A percentile compares a stretch with the other conserved stretches of the same genome.
Evolutionary conservation across 345 rosid genomes (phyloP).

Genomic region (Raphanus sativus): DNA sequence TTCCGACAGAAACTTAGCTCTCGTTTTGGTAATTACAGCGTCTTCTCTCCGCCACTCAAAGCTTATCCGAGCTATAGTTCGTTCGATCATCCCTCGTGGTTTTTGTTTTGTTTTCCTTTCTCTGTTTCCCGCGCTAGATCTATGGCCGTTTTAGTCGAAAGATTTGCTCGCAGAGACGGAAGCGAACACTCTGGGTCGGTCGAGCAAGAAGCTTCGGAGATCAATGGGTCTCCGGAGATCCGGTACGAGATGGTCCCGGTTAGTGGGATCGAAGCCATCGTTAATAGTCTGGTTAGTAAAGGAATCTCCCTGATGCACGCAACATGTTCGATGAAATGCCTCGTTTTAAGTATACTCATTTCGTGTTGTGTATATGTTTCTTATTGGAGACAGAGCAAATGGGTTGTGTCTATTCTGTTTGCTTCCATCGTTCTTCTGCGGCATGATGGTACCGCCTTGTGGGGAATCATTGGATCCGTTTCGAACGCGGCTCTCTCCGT

Average conservation of each 20-base stretch:
- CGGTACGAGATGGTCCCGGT: slow-evolving; percentile 21
- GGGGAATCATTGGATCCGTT: slow-evolving; percentile 69
- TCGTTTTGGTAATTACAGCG: background rate
- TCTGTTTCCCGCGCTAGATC: slow-evolving; percentile 28
- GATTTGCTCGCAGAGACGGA: slow-evolving; percentile 29
- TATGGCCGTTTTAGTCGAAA: slow-evolving; percentile 40
- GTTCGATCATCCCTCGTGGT: slow-evolving; percentile 16
- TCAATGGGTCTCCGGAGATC: slow-evolving; percentile 30
- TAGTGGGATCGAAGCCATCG: slow-evolving; percentile 49
- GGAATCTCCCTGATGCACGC: slow-evolving; percentile 6
- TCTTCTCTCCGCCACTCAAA: background rate
- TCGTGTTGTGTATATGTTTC: background rate
- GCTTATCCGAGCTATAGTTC: slow-evolving; percentile 21
- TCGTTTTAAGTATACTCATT: background rate
- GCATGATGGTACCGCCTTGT: slow-evolving; percentile 69
- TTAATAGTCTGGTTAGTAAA: slow-evolving; percentile 67
- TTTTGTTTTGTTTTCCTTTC: slow-evolving; percentile 1
- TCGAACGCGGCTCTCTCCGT: slow-evolving; percentile 51
- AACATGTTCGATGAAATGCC: slow-evolving; percentile 11
- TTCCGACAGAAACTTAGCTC: background rate
- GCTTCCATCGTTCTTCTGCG: slow-evolving; percentile 53
- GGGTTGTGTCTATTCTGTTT: slow-evolving; percentile 60
- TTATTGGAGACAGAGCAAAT: slow-evolving; percentile 67
- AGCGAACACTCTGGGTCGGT: slow-evolving; percentile 39
- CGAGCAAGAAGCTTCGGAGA: slow-evolving; percentile 45